Conservation (phyloP, 2,329 filamentous ascomycete genomes). For the Coleophoma crateriformis region DNA sequence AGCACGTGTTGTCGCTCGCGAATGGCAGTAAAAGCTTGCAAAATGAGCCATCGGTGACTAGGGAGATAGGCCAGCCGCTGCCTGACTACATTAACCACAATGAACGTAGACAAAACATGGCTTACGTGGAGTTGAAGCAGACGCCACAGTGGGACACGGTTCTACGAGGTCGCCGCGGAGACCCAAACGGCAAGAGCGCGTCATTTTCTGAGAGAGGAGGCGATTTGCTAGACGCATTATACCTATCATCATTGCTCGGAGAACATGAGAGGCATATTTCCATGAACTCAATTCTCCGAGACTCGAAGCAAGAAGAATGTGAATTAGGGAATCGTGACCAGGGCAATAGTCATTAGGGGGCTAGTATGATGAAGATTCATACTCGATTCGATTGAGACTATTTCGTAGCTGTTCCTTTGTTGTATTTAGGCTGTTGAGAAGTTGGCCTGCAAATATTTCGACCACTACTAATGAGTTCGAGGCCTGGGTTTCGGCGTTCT, state of each 20-base stretch:
- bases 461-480: not conserved
- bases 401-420: not conserved
- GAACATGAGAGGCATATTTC: not conserved
- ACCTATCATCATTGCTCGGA: not conserved
- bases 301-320: not conserved
- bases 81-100: not conserved
- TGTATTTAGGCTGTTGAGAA: not conserved
- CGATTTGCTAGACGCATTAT: constrained; percentile 1
- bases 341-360: not conserved
- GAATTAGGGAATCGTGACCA: not conserved
- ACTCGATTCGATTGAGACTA: not conserved
- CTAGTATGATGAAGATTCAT: not conserved
- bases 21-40: not conserved
- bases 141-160: constrained; percentile 1
- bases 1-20: not conserved
- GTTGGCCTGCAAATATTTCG: not conserved
- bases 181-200: not conserved
- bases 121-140: not conserved
- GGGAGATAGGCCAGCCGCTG: not conserved
- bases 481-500: not conserved
- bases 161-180: not conserved
- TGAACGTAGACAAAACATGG: not conserved
- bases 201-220: constrained; percentile 2
- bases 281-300: not conserved
- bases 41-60: not conserved